Conservation (phyloP, 2,329 filamentous ascomycete genomes). For the Rosellinia necatrix region DNA sequence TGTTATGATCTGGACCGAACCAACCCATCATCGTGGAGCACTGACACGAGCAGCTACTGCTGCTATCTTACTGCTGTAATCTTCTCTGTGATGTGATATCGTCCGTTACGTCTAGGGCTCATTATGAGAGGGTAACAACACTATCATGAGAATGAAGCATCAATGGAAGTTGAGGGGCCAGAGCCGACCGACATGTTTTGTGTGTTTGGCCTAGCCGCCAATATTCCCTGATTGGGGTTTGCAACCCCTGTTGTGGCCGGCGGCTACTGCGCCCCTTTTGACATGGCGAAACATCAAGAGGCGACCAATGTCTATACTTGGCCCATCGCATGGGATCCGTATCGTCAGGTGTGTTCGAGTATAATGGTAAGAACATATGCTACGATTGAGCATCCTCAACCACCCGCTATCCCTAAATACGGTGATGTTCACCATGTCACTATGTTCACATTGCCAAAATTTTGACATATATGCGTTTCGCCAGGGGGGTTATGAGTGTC, state of each 20-base stretch:
- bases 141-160: neutral
- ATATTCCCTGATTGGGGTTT: too few species aligned
- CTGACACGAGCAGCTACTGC: neutral
- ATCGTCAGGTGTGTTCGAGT: neutral
- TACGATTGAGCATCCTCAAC: neutral
- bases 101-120: neutral
- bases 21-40: neutral
- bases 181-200: too few species aligned
- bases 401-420: neutral
- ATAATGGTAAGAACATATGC: neutral
- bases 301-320: neutral
- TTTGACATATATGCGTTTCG: slow-evolving; percentile 22
- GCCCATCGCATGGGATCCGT: neutral
- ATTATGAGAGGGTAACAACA: neutral
- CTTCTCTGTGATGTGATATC: neutral
- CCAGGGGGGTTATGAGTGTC: slow-evolving; percentile 11
- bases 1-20: slow-evolving; percentile 1
- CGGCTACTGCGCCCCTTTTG: neutral
- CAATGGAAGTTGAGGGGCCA: neutral
- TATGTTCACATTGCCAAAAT: slow-evolving; percentile 18
- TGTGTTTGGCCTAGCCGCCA: too few species aligned
- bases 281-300: slow-evolving; percentile 1
- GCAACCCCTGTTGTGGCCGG: neutral
- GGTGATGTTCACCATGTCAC: neutral
- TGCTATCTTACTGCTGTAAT: slow-evolving; percentile 12